Base-by-base conservation (phyloP, 75 land plant species). In the Adiantum capillusveneris region DNA sequence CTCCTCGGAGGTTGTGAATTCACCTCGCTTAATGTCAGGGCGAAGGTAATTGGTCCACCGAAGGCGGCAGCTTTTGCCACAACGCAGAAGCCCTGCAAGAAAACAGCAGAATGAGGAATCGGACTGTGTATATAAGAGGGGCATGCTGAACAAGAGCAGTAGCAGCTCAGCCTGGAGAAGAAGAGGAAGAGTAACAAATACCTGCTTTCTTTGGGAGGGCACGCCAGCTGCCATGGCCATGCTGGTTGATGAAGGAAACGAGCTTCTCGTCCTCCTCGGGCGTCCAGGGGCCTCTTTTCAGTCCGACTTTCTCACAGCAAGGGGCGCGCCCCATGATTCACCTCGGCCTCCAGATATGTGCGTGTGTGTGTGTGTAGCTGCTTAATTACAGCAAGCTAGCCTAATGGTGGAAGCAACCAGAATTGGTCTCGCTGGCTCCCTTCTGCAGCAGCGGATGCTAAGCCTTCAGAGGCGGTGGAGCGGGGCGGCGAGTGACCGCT, bases 221-320 rank as follows among this genome's bases (percentile, higher is more conserved):
- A n/a, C 50, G 18, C 50, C 50, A 46, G 50, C 50, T 46, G 5
- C 50, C 50, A 46, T 46, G 50, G 50, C 50, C 50, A 46, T 46
- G 50, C 6, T 21, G 13, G 5, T 46, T 46, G 50, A 46, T 46
- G 17, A 6, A 46, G 5, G 50, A 46, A 6, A 46, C 22, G 22
- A 46, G 50, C 17, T 46, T 46, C 50, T 46, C 50, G 50, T 46
- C 50, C 17, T 46, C 50, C 22, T 46, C 50, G 5, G 50, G 50
- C 2, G 50, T 46, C 50, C 50, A 46, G 50, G 50, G 50, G 13
- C 50, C 50, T 21, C 22, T 46, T 14, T 46, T 46, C 12, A 46
- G 50, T 3, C 50, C 50, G 12, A 46, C 22, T 21, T 46, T 46
- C 50, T 46, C 50, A 14, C 50, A 46, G 50, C 50, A 46, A 6